Evolutionary conservation across 2,329 filamentous ascomycete genomes (phyloP), one percentile per base, ranked within the genome.

Genomic region (Alternaria arbusti): DNA sequence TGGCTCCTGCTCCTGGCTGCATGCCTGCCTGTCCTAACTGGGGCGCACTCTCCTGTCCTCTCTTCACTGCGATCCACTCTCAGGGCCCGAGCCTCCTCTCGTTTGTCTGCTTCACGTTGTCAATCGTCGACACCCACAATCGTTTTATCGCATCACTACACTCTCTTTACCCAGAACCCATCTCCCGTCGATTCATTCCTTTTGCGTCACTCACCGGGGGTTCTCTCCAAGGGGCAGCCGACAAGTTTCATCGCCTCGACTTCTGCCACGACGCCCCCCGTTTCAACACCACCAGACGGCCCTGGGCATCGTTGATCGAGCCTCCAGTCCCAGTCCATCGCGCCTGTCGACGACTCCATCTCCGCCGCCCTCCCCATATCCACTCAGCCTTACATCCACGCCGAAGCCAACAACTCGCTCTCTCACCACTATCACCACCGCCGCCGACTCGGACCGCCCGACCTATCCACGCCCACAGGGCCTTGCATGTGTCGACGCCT

Each of bases 251-350:
- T 52, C 56, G 28, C 30, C 57, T 55, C 45, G 56, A 54, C 49
- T 63, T 58, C 55, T 63, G 56, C 70, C 74, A 76, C 75, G 74
- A 78, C 78, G 67, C 77, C 67, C 70, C 70, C 75, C 69, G 78
- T 80, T 80, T 79, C 78, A 74, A 63, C 61, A 46, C 26, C 50
- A 55, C 20, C 28, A 51, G 51, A 63, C 43, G 50, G 50, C 56
- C 25, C 50, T 55, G 56, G 61, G 61, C 61, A 54, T 63, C 56
- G 61, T 63, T 60, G 61, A 63, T 26, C 61, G 61, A 63, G 59
- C 54, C 63, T 65, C 40, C 55, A 59, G 63, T 54, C 36, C 51
- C 47, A 55, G 50, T 56, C 43, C 55, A 59, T 44, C 50, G 30
- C 32, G 30, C 60, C 26, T 55, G 17, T 17, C 10, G 40, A 49